A percentile compares a stretch with the other conserved stretches of the same genome.
These are phyloP conservation scores for Pythium aristosporum DNA, from an alignment of 352 stramenopile genomes.

Conservation along the genomic window DNA sequence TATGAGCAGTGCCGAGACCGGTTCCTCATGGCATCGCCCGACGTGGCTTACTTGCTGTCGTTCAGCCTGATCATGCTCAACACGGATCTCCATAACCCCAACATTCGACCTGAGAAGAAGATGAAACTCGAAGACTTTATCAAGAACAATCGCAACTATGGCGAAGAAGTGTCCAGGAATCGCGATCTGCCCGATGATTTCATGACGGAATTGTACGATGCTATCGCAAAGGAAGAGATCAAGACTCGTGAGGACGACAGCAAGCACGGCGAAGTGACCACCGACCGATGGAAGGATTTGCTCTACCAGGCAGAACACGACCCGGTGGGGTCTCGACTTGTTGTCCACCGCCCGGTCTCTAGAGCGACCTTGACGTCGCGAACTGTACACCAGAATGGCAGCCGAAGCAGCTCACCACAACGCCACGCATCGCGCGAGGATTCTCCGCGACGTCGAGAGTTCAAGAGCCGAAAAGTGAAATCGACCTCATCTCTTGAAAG, in stretches of 20 bases:
- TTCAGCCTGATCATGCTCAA: conserved; percentile 92
- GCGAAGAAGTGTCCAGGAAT: conserved; percentile 74
- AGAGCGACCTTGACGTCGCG: neutral
- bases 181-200: conserved; percentile 72
- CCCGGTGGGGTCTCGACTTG: conserved; percentile 54
- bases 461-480: conserved; percentile 17
- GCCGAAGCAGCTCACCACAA: conserved; percentile 14
- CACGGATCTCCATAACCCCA: conserved; percentile 85
- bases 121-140: conserved; percentile 89
- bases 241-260: conserved; percentile 82
- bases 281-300: conserved; percentile 77
- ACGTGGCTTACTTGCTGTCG: conserved; percentile 89
- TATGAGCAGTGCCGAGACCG: conserved; percentile 86
- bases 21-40: conserved; percentile 79
- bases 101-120: conserved; percentile 82
- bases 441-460: conserved; percentile 6
- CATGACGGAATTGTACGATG: conserved; percentile 69
- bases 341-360: conserved; percentile 32
- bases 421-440: conserved; percentile 8
- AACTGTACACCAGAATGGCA: conserved; percentile 7
- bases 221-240: conserved; percentile 74
- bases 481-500: conserved; percentile 2
- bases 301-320: conserved; percentile 70
- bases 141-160: conserved; percentile 90
- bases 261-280: conserved; percentile 76